Base-by-base conservation (phyloP, 768 basidiomycete genomes). In the Ramaria sp. region DNA sequence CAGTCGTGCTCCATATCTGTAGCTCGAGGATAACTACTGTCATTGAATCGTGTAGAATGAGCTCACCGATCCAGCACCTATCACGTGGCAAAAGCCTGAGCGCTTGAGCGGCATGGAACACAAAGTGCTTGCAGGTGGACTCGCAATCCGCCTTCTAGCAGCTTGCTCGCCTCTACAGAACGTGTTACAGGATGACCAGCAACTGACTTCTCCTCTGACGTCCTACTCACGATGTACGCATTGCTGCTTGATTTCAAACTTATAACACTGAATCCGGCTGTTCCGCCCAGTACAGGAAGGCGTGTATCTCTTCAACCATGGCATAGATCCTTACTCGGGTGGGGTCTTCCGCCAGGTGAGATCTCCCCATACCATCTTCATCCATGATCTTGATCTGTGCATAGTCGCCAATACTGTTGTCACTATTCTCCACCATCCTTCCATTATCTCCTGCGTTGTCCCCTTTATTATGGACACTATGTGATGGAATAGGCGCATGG, bases 321-420 rank as follows among this genome's bases (percentile, higher is more conserved):
- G 81, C n/a, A 72, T 90, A 22, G 81, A 93, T 66, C 93, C 93
- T 31, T 97, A 96, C 63, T 78, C 84, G 57, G 93, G 91, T 41
- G 88, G 90, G 5, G 71, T 83, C 10, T 91, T 95, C 66, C 79
- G 84, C 65, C 92, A 95, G 69, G 93, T 94, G 70, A 59, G 87
- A 61, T 7, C 11, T 11, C 39, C 52, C 4, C 37, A 30, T 37
- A 34, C 12, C 48, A n/a, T 19, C 41, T 42, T n/a, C 41, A 31
- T 22, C 13, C 1, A n/a, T 41, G 27, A 50, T 41, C 33, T 39
- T 59, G 53, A 27, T 59, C 1, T 37, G 22, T 42, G 12, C n/a
- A 7, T 59, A 94, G 92, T 92, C 91, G 0, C 91, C 89, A 6
- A 68, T 91, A n/a, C 75, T 83, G 58, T 78, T 95, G 19, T 77